Percentiles rank a stretch among this genome's conserved stretches.
These are phyloP conservation scores for Plectosphaerella cucumerina DNA, from an alignment of 2,329 filamentous ascomycete species.

Conservation along the genomic window DNA sequence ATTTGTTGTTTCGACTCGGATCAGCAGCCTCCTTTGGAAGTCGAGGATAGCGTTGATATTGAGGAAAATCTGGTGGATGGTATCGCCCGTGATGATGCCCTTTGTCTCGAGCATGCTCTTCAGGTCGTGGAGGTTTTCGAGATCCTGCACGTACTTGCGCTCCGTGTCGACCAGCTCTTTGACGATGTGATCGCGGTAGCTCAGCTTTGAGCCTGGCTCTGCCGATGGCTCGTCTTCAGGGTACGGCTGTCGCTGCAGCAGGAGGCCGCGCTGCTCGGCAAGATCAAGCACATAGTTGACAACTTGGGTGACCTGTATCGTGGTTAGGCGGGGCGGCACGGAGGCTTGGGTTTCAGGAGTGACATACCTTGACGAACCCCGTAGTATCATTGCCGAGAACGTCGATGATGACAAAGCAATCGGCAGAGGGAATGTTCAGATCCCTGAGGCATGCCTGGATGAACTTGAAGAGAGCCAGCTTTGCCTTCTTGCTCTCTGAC, in stretches of 20 bases:
- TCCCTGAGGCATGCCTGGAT: constrained; percentile 84
- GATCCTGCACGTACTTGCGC: constrained; percentile 94
- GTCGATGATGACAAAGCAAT: constrained; percentile 90
- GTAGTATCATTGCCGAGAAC: constrained; percentile 92
- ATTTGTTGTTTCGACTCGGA: constrained; percentile 93
- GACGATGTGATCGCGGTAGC: constrained; percentile 79
- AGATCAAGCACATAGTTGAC: constrained; percentile 90
- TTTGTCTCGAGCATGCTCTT: constrained; percentile 88
- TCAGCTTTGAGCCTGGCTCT: constrained; percentile 62
- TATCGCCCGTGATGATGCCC: constrained; percentile 82
- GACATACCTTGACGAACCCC: constrained; percentile 84
- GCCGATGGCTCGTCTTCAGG: constrained; percentile 48
- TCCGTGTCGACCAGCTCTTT: constrained; percentile 92
- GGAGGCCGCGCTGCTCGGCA: constrained; percentile 71
- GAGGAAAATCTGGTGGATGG: constrained; percentile 90
- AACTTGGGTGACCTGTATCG: constrained; percentile 69
- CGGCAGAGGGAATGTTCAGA: constrained; percentile 70
- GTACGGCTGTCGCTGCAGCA: constrained; percentile 58
- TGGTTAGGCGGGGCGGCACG: not conserved
- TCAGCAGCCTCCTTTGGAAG: constrained; percentile 91
- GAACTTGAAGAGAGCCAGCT: constrained; percentile 89
- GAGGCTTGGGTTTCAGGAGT: not conserved
- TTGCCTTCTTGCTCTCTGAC: constrained; percentile 71
- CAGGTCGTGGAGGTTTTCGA: constrained; percentile 88
- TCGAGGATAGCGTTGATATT: constrained; percentile 94